Percentiles rank a stretch among this genome's conserved stretches.
These are phyloP conservation scores for Rhodotorula sp. DNA, from an alignment of 1,284 basidiomycete genomes.

Conservation along the genomic window DNA sequence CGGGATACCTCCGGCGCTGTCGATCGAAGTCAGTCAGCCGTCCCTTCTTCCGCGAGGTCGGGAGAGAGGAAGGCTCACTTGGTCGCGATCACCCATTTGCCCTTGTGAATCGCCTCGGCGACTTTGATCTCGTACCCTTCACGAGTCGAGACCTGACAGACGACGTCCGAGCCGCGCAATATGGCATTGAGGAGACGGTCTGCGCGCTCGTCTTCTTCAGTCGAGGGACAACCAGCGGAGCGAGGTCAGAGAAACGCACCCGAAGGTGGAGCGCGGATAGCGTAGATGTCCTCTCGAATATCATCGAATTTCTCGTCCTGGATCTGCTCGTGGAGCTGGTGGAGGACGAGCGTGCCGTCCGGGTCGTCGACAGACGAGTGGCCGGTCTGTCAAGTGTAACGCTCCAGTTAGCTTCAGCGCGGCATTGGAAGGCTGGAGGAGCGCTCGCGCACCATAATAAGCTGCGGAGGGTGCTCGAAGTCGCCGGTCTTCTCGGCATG, in stretches of 20 bases:
- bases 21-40: not conserved
- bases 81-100: slow-evolving; percentile 19
- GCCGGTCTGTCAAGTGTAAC: slow-evolving; percentile 12
- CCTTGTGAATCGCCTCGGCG: slow-evolving; percentile 21
- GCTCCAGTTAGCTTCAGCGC: not conserved
- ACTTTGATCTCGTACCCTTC: slow-evolving; percentile 35
- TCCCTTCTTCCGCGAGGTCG: too few relatives aligned
- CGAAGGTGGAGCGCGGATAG: slow-evolving; percentile 18
- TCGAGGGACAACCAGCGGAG: not conserved
- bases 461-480: slow-evolving; percentile 6
- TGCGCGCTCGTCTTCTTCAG: not conserved
- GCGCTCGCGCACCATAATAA: slow-evolving; percentile 10
- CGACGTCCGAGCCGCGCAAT: slow-evolving; percentile 22
- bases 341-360: slow-evolving; percentile 20
- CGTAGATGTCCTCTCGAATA: slow-evolving; percentile 20
- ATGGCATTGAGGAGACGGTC: slow-evolving; percentile 28
- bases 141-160: slow-evolving; percentile 20
- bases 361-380: slow-evolving; percentile 28
- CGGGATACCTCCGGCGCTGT: slow-evolving; percentile 19
- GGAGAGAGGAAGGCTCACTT: not conserved
- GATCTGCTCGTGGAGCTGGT: slow-evolving; percentile 23
- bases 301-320: not conserved
- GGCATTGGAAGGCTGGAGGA: not conserved
- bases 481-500: slow-evolving; percentile 1
- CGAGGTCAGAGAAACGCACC: not conserved